Evolutionary conservation across 257 asterid genomes (phyloP).

Genomic region (Solanum pimpinellifolium): DNA sequence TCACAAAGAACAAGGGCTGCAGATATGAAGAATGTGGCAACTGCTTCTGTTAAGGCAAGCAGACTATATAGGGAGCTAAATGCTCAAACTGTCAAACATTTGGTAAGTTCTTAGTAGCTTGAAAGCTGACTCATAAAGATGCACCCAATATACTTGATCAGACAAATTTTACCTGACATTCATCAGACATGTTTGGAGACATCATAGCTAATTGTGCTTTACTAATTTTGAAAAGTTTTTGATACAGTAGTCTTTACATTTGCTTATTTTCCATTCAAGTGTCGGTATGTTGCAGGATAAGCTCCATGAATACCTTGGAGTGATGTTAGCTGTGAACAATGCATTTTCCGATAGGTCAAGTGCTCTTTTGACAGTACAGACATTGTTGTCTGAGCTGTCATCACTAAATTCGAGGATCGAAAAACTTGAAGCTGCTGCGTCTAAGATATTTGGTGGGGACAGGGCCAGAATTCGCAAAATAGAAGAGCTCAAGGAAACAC

Average conservation of each 20-base stretch:
- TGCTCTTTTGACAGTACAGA: constrained; percentile 87
- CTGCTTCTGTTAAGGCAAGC: constrained; percentile 95
- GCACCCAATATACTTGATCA: not conserved
- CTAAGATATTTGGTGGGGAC: constrained; percentile 97
- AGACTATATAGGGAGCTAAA: constrained; percentile 87
- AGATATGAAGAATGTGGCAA: constrained; percentile 90
- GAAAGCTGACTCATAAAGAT: not conserved
- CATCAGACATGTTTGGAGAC: not conserved
- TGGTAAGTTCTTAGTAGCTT: constrained; percentile 32
- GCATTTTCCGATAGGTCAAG: constrained; percentile 87
- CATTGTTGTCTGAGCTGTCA: constrained; percentile 70
- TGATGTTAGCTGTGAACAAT: constrained; percentile 81
- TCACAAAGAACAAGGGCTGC: constrained; percentile 77
- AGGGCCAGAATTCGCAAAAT: constrained; percentile 74
- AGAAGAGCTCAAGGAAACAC: constrained; percentile 79
- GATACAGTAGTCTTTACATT: not conserved
- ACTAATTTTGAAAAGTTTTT: not conserved
- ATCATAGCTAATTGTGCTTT: not conserved
- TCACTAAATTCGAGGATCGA: constrained; percentile 67
- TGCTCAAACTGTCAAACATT: constrained; percentile 91
- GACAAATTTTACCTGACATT: not conserved
- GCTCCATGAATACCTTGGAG: constrained; percentile 89
- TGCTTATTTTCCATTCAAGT: constrained; percentile 1
- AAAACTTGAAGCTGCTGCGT: constrained; percentile 89
- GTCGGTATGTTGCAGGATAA: constrained; percentile 49